A percentile compares a stretch with the other conserved stretches of the same genome.
Evolutionary conservation across 2,329 filamentous ascomycete species (phyloP).

Genomic region (Colletotrichum orchidophilum): DNA sequence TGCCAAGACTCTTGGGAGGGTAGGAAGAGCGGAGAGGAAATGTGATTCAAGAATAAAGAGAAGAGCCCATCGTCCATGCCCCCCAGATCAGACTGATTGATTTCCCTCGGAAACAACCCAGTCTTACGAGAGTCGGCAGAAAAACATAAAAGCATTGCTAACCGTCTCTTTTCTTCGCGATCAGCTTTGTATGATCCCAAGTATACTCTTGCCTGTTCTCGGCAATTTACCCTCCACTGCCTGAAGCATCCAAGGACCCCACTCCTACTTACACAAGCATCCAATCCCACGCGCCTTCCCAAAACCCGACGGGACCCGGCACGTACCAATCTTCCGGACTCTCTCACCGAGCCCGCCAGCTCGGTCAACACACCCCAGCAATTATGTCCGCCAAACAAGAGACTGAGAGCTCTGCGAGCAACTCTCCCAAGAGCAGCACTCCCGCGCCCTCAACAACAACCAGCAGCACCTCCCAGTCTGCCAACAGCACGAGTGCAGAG

Average conservation of each 20-base stretch:
- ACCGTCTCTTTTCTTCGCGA: conserved; percentile 15
- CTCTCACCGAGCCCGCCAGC: conserved; percentile 10
- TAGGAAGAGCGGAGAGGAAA: conserved; percentile 34
- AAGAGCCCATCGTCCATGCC: conserved; percentile 27
- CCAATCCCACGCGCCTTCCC: not conserved
- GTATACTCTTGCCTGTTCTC: conserved; percentile 14
- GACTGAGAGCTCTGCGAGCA: conserved; percentile 49
- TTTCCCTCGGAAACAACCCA: conserved; percentile 15
- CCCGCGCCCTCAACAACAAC: conserved; percentile 61
- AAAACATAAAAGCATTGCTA: conserved; percentile 33
- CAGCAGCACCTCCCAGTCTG: conserved; percentile 55
- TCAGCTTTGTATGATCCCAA: conserved; percentile 2
- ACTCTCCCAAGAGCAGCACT: conserved; percentile 62
- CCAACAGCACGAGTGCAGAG: conserved; percentile 44
- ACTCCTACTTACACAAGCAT: conserved; percentile 23
- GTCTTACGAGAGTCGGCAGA: conserved; percentile 13
- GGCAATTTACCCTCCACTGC: conserved; percentile 19
- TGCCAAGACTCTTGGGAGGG: conserved; percentile 29
- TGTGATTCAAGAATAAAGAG: conserved; percentile 34
- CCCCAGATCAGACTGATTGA: conserved; percentile 15
- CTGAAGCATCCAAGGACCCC: conserved; percentile 3
- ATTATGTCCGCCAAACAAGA: conserved; percentile 38
- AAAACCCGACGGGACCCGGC: conserved; percentile 10
- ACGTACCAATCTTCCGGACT: not conserved
- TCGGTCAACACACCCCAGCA: conserved; percentile 20